A percentile compares a stretch with the other conserved stretches of the same genome.
Conservation (phyloP, 2,329 filamentous ascomycete genomes). For the Colletotrichum higginsianum region DNA sequence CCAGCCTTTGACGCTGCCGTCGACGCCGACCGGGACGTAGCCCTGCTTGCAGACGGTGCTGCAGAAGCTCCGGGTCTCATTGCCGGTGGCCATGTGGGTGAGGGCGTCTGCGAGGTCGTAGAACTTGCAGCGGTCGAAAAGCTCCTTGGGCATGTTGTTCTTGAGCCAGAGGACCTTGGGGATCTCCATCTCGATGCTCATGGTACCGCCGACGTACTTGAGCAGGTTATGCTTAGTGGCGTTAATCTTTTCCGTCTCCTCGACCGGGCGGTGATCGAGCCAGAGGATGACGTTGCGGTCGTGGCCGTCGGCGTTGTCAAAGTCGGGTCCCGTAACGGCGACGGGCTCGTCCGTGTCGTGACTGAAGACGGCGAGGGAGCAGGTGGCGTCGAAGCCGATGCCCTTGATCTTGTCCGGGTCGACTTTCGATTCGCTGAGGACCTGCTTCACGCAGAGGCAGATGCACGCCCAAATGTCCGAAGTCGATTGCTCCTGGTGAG, state of each 20-base stretch:
- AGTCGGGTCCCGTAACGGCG: slow-evolving; percentile 90
- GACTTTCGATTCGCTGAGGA: slow-evolving; percentile 85
- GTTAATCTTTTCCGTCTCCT: slow-evolving; percentile 95
- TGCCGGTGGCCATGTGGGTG: slow-evolving; percentile 93
- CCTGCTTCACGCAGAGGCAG: slow-evolving; percentile 87
- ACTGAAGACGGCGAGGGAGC: slow-evolving; percentile 92
- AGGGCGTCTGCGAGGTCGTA: slow-evolving; percentile 95
- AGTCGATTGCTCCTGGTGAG: slow-evolving; percentile 89
- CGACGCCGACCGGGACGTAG: slow-evolving; percentile 95
- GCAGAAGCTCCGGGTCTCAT: slow-evolving; percentile 93
- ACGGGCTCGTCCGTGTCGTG: slow-evolving; percentile 92
- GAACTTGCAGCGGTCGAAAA: slow-evolving; percentile 95
- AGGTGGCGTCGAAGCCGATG: slow-evolving; percentile 98
- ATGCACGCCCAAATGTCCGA: slow-evolving; percentile 97
- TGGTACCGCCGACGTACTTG: slow-evolving; percentile 95
- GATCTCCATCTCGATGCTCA: slow-evolving; percentile 99
- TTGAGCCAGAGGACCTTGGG: slow-evolving; percentile 99
- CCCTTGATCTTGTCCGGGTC: slow-evolving; percentile 84
- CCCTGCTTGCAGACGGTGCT: slow-evolving; percentile 98
- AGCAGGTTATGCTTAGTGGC: slow-evolving; percentile 92
- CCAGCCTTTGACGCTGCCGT: slow-evolving; percentile 98
- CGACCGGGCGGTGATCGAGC: slow-evolving; percentile 94
- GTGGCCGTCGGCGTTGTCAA: slow-evolving; percentile 79
- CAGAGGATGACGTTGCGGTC: slow-evolving; percentile 97
- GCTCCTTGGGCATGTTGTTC: slow-evolving; percentile 94